Evolutionary conservation across 129 eudicot genomes (phyloP), one percentile per base, ranked within the genome.

Genomic region (Scalesia atractyloides): DNA sequence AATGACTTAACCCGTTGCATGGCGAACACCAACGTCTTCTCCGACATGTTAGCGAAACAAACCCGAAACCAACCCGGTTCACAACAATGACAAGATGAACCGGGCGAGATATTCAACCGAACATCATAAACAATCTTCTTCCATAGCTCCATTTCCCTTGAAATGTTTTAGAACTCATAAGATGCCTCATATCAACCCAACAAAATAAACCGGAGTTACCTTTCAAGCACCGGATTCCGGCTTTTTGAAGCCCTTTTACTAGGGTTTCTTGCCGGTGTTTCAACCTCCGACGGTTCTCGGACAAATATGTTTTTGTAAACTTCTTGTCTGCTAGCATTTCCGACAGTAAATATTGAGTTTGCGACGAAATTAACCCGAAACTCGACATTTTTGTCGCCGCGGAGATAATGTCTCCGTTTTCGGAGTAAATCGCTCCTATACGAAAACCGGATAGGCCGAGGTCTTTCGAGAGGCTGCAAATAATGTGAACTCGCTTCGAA

Each of bases 321-420:
- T 84, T 86, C 51, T 62, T 74, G 77, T 95, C 99, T 0, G 97
- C 88, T 6, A 95, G 73, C 82, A 95, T 85, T 7, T 75, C 85
- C 1, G 96, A 87, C 8, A 94, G 80, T 7, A 94, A 82, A 39
- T 86, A 83, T 70, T 94, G 99, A 5, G 99, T 94, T 80, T 90
- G 99, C 0, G 99, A 88, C 1, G 99, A 94, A 12, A 94, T 74
- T 22, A 90, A 70, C 14, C 97, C 97, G 59, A 94, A 94, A 53
- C 99, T 94, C 0, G 99, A 90, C 99, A 94, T 94, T 66, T 94
- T 94, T 3, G 97, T 94, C 3, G 99, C 96, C 0, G 97, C 94
- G 0, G 93, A 24, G 0, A 94, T 86, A 3, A 94, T 85, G 17
- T 66, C 57, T 0, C 47, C 56, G 66, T 94, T 89, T 64, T 76